Evolutionary conservation across 441 rosid species (phyloP).

Genomic region (Adansonia rubrostipa): DNA sequence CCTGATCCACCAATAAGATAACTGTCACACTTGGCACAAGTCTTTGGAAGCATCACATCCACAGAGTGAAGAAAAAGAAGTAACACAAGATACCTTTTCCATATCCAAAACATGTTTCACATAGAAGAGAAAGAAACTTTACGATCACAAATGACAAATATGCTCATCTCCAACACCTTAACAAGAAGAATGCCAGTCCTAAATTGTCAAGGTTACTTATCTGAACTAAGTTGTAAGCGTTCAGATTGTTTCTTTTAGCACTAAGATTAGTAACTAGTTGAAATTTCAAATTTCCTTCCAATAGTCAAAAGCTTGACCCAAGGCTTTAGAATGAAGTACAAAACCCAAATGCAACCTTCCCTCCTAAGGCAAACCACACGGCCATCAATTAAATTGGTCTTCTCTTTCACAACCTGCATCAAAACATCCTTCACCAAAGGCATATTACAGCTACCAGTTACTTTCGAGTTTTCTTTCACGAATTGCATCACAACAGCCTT

Average conservation of each 20-base stretch:
- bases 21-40: slow-evolving; percentile 33
- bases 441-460: slow-evolving; percentile 15
- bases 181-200: slow-evolving; percentile 5
- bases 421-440: neutral
- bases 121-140: neutral
- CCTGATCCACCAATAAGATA: slow-evolving; percentile 53
- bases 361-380: too few species aligned
- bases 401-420: too few species aligned
- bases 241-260: neutral
- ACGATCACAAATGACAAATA: slow-evolving; percentile 2
- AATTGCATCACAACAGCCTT: slow-evolving; percentile 15
- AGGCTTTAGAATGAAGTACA: slow-evolving; percentile 15
- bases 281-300: slow-evolving; percentile 15
- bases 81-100: neutral
- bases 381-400: too few species aligned
- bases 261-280: neutral
- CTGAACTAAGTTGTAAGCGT: neutral
- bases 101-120: neutral
- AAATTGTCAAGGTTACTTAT: neutral
- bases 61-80: neutral
- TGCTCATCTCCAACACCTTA: neutral
- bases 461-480: neutral
- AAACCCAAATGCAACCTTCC: slow-evolving; percentile 5
- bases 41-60: slow-evolving; percentile 9
- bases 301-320: slow-evolving; percentile 19